A percentile compares a stretch with the other conserved stretches of the same genome.
Conservation (phyloP, 139 green algal genomes). For the Chlamydomonas applanata region DNA sequence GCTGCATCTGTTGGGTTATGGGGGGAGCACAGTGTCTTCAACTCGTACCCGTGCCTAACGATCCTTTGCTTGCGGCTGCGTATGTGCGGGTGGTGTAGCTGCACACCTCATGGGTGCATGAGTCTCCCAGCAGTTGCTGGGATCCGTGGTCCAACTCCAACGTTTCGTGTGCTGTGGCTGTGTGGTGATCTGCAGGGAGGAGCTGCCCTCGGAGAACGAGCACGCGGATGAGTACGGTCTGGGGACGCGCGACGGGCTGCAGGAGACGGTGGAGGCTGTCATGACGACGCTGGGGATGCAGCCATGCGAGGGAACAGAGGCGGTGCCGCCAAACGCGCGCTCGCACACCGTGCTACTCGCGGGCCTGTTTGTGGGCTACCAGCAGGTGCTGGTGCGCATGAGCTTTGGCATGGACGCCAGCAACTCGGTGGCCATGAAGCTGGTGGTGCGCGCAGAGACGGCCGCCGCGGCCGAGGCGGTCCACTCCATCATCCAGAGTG, state of each 20-base stretch:
- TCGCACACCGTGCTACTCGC: conserved; percentile 88
- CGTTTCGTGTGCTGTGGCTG: too few species aligned
- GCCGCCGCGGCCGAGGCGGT: conserved; percentile 71
- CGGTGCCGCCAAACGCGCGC: conserved; percentile 89
- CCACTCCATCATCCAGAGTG: conserved; percentile 90
- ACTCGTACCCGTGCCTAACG: too few species aligned
- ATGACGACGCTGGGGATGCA: conserved; percentile 87
- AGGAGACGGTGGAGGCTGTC: conserved; percentile 92
- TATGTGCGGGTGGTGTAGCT: too few species aligned
- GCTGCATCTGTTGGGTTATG: too few species aligned
- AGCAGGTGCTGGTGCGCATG: conserved; percentile 78
- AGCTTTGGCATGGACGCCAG: conserved; percentile 88
- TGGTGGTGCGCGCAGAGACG: conserved; percentile 79
- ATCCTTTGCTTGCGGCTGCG: too few species aligned
- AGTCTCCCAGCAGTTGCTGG: too few species aligned
- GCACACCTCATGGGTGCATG: too few species aligned
- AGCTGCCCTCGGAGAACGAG: conserved; percentile 72
- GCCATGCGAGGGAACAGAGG: conserved; percentile 91
- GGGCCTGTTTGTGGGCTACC: conserved; percentile 77
- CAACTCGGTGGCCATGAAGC: conserved; percentile 95
- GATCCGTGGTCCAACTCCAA: too few species aligned
- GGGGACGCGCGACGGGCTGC: conserved; percentile 74
- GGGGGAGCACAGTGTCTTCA: too few species aligned
- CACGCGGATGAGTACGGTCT: conserved; percentile 91
- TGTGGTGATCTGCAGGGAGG: conserved; percentile 63